Conservation (phyloP, 1,284 basidiomycete genomes). For the Ceratobasidium sp. region DNA sequence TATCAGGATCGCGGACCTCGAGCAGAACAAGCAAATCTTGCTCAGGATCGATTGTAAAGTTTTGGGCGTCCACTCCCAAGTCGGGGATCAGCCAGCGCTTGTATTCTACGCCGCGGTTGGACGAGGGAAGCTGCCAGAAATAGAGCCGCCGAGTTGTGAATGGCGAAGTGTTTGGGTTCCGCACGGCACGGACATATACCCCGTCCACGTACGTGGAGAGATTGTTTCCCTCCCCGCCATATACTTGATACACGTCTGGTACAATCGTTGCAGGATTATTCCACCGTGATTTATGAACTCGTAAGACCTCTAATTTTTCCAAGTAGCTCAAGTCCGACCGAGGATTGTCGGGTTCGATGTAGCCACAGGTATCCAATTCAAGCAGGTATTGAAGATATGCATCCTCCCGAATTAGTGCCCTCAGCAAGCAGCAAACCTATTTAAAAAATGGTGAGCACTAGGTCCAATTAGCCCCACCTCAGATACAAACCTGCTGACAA, state of each 20-base stretch:
- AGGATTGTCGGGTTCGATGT: constrained; percentile 5
- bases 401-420: not conserved
- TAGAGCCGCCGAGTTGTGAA: not conserved
- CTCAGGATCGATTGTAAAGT: not conserved
- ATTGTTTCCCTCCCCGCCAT: not conserved
- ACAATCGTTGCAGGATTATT: not conserved
- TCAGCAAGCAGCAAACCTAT: constrained; percentile 4
- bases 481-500: constrained; percentile 7
- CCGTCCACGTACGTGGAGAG: constrained; percentile 26
- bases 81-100: not conserved
- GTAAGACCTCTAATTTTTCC: constrained; percentile 18
- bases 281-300: constrained; percentile 7
- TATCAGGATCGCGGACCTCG: not conserved
- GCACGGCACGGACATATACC: constrained; percentile 17
- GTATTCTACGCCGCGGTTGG: not conserved
- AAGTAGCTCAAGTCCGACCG: constrained; percentile 7
- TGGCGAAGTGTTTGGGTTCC: not conserved
- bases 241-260: not conserved
- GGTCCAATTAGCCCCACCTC: not conserved
- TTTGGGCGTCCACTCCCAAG: not conserved
- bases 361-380: constrained; percentile 7
- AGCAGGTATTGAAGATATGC: constrained; percentile 22
- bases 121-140: not conserved
- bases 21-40: not conserved
- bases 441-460: not conserved